These are phyloP conservation scores for Claviceps africana DNA, from an alignment of 2,329 filamentous ascomycete species.

Conservation along the genomic window DNA sequence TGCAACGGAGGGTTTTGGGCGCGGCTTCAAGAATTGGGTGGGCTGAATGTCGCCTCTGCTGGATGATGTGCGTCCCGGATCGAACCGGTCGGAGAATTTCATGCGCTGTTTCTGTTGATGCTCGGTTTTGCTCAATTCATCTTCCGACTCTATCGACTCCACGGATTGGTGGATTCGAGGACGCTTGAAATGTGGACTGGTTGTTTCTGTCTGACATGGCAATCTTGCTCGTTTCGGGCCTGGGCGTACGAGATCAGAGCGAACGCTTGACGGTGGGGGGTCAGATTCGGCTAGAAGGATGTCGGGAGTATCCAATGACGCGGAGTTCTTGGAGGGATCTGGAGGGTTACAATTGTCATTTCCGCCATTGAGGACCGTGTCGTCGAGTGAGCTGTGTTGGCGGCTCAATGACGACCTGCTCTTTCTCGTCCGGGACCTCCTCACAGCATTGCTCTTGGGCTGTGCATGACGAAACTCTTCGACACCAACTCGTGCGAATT, in stretches of 20 bases:
- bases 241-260: conserved; percentile 11
- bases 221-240: conserved; percentile 4
- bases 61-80: background rate
- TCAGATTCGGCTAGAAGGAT: background rate
- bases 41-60: conserved; percentile 16
- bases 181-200: conserved; percentile 9
- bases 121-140: conserved; percentile 14
- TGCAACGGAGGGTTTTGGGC: background rate
- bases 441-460: background rate
- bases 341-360: background rate
- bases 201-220: background rate
- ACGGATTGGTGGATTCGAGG: background rate
- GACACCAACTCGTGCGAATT: background rate
- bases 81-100: conserved; percentile 6
- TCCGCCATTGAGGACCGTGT: background rate
- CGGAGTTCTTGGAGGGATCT: background rate
- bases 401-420: conserved; percentile 13
- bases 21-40: conserved; percentile 10
- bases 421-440: background rate
- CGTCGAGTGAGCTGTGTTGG: background rate
- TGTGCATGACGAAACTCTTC: background rate
- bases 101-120: conserved; percentile 7
- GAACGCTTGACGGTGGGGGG: conserved; percentile 10
- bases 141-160: conserved; percentile 14
- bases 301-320: background rate